Conservation (phyloP, 108 stramenopile genomes). For the Phaeodactylum tricornutum region DNA sequence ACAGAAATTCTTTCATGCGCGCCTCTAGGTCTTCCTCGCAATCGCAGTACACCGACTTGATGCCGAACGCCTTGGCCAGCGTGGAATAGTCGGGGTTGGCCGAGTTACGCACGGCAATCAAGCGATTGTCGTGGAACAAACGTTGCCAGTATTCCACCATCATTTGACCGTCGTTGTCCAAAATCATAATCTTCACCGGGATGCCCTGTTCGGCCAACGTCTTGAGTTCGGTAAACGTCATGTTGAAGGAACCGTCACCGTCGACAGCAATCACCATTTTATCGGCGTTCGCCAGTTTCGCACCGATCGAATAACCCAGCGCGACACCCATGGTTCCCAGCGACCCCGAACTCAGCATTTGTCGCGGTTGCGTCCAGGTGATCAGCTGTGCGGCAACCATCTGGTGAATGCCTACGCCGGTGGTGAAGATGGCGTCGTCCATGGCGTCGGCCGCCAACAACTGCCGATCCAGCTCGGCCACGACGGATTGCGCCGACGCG, state of each 20-base stretch:
- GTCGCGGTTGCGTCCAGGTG: constrained; percentile 87
- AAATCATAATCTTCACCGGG: constrained; percentile 81
- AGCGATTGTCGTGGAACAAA: constrained; percentile 82
- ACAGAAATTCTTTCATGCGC: constrained; percentile 74
- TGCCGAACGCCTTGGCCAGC: constrained; percentile 71
- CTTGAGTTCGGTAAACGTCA: constrained; percentile 90
- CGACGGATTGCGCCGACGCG: constrained; percentile 71
- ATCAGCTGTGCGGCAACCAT: constrained; percentile 91
- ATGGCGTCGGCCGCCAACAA: constrained; percentile 62
- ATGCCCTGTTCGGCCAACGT: constrained; percentile 78
- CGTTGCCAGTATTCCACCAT: constrained; percentile 95
- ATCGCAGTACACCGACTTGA: constrained; percentile 70
- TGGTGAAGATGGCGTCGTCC: constrained; percentile 72
- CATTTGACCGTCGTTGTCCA: constrained; percentile 89
- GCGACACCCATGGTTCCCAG: constrained; percentile 90
- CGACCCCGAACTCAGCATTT: constrained; percentile 83
- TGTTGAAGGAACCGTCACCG: constrained; percentile 88
- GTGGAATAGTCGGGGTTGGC: constrained; percentile 67
- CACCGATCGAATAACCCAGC: constrained; percentile 77
- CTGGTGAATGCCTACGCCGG: constrained; percentile 88
- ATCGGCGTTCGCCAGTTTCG: constrained; percentile 77
- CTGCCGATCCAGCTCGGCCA: constrained; percentile 64
- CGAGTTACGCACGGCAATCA: constrained; percentile 69
- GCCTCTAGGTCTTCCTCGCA: constrained; percentile 62
- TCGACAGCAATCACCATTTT: constrained; percentile 76